Percentiles rank a stretch among this genome's conserved stretches.
Conservation (phyloP, 768 basidiomycete species). For the Auriscalpium orientale region DNA sequence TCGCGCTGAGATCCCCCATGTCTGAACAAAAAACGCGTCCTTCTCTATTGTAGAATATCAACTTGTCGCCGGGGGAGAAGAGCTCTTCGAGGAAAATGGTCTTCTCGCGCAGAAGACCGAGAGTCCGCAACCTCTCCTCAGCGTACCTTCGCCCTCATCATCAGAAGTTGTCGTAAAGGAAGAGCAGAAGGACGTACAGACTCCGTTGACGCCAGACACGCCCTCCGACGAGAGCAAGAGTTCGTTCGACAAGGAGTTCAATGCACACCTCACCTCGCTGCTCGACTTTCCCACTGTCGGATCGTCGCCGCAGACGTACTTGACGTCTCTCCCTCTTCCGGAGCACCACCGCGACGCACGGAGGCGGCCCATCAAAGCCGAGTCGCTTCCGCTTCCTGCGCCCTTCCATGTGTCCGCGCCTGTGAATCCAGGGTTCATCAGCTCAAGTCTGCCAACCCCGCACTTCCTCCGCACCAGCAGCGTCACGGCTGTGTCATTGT, state of each 20-base stretch:
- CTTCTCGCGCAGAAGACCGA: conserved; percentile 35
- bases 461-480: conserved; percentile 29
- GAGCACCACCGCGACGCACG: background rate
- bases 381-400: conserved; percentile 7
- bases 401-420: conserved; percentile 6
- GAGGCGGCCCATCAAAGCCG: conserved; percentile 5
- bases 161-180: conserved; percentile 27
- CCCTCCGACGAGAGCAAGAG: conserved; percentile 16
- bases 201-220: conserved; percentile 23
- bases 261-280: background rate
- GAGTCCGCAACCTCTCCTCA: conserved; percentile 1
- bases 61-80: conserved; percentile 76
- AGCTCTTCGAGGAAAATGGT: conserved; percentile 41
- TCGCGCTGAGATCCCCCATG: conserved; percentile 11
- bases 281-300: background rate
- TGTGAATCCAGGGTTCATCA: conserved; percentile 8
- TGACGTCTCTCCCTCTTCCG: conserved; percentile 13
- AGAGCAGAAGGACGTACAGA: conserved; percentile 22
- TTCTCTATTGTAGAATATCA: conserved; percentile 76
- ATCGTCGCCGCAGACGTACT: background rate
- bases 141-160: background rate
- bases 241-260: conserved; percentile 1
- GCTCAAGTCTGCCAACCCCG: conserved; percentile 13
- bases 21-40: background rate
- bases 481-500: conserved; percentile 40